Conservation (phyloP, 2,329 filamentous ascomycete genomes). For the Curvularia verruculosa region DNA sequence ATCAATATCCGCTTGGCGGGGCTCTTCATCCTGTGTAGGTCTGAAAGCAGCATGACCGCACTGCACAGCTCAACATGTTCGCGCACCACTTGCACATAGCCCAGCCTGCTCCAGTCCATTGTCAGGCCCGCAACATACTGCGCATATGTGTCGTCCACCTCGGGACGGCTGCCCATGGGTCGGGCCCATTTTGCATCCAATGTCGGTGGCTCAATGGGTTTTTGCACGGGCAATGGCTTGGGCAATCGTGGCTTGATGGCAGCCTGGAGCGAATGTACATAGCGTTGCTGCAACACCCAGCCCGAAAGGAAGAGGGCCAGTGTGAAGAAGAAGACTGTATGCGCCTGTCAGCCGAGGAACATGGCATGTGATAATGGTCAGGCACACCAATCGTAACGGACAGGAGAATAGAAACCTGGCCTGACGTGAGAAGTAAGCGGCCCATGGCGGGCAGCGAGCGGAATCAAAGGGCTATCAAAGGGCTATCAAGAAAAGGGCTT, state of each 20-base stretch:
- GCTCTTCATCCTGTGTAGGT: conserved; percentile 53
- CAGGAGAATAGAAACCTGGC: conserved; percentile 72
- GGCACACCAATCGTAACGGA: conserved; percentile 67
- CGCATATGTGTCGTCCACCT: conserved; percentile 38
- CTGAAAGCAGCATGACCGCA: conserved; percentile 57
- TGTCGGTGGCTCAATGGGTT: conserved; percentile 43
- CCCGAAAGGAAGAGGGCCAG: conserved; percentile 84
- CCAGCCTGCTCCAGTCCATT: conserved; percentile 55
- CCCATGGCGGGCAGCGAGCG: conserved; percentile 28
- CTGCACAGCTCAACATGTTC: conserved; percentile 56
- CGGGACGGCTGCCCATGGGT: conserved; percentile 35
- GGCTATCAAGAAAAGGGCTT: conserved; percentile 18
- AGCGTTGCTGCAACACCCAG: conserved; percentile 86
- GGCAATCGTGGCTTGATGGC: conserved; percentile 67
- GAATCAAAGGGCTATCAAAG: conserved; percentile 22
- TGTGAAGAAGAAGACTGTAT: conserved; percentile 73
- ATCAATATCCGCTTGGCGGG: conserved; percentile 54
- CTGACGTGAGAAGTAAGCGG: conserved; percentile 68
- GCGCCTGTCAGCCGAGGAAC: neutral
- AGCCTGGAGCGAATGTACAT: conserved; percentile 75
- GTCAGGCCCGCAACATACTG: conserved; percentile 43
- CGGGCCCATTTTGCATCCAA: conserved; percentile 48
- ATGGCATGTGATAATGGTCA: neutral
- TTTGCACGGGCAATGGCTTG: conserved; percentile 44
- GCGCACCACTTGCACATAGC: conserved; percentile 56